A percentile compares a stretch with the other conserved stretches of the same genome.
These are phyloP conservation scores for Boeremia lycopersici DNA, from an alignment of 2,329 filamentous ascomycete genomes.

Conservation along the genomic window DNA sequence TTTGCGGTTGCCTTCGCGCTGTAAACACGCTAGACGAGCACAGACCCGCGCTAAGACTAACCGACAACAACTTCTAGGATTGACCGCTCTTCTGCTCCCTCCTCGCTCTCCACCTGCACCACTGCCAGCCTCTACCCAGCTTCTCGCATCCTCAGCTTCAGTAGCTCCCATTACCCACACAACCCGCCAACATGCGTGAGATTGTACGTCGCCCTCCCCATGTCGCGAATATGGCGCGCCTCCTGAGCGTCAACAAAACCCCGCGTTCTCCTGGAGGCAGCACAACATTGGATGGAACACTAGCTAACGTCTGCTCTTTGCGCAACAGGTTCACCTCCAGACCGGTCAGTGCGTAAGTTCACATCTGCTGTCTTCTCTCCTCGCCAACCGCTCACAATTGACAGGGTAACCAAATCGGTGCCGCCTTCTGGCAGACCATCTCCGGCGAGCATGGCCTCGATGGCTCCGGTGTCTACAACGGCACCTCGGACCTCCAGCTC, in stretches of 20 bases:
- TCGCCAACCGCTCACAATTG: constrained; percentile 37
- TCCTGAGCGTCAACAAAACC: constrained; percentile 21
- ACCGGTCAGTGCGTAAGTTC: constrained; percentile 96
- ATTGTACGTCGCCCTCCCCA: constrained; percentile 61
- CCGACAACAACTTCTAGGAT: constrained; percentile 29
- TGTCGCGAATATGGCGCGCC: constrained; percentile 49
- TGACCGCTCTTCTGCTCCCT: constrained; percentile 39
- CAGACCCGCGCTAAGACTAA: constrained; percentile 17
- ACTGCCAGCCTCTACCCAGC: constrained; percentile 36
- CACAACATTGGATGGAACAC: constrained; percentile 50
- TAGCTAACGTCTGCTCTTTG: constrained; percentile 61
- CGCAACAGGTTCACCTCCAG: constrained; percentile 92
- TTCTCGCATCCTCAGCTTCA: constrained; percentile 40
- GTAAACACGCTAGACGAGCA: constrained; percentile 23
- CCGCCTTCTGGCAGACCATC: constrained; percentile 88
- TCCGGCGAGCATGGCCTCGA: constrained; percentile 87
- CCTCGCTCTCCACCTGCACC: constrained; percentile 40
- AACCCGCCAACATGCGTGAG: constrained; percentile 66
- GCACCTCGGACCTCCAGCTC: constrained; percentile 96
- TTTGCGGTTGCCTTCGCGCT: constrained; percentile 26
- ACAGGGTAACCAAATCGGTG: constrained; percentile 99
- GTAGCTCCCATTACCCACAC: constrained; percentile 30
- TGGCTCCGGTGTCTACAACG: constrained; percentile 96
- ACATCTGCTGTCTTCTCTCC: constrained; percentile 14
- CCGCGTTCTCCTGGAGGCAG: constrained; percentile 52